Evolutionary conservation across 768 basidiomycete species (phyloP).

Genomic region (Auricularia auricula-judae): DNA sequence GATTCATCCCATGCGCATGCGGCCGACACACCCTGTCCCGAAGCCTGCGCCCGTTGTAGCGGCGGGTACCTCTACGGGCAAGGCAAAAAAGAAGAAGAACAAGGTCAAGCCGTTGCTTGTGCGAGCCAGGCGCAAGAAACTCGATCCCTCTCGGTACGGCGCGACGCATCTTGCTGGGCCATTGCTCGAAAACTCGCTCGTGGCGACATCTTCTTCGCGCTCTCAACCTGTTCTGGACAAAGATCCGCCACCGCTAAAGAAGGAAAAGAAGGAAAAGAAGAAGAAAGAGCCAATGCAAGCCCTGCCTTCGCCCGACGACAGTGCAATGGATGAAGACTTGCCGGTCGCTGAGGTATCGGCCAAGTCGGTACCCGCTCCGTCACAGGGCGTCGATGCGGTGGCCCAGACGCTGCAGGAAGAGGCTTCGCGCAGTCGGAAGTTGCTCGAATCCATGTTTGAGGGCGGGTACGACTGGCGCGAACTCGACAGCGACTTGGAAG

Average conservation of each 20-base stretch:
- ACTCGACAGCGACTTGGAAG: neutral
- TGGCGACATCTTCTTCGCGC: neutral
- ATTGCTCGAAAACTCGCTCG: constrained; percentile 38
- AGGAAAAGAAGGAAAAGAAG: no score
- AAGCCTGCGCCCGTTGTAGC: constrained; percentile 10
- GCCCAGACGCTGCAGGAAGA: neutral
- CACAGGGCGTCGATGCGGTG: no score
- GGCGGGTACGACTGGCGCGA: neutral
- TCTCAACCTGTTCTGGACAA: no score
- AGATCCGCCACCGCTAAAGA: no score
- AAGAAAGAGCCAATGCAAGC: no score
- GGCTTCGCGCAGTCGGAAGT: neutral
- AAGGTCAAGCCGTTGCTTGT: constrained; percentile 34
- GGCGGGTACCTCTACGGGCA: constrained; percentile 3
- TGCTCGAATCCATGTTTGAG: neutral
- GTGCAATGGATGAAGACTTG: no score
- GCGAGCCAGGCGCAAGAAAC: constrained; percentile 50
- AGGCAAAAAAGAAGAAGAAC: constrained; percentile 18
- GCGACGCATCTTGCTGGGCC: constrained; percentile 59
- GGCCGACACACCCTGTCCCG: constrained; percentile 52
- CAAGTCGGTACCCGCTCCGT: no score
- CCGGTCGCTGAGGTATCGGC: no score
- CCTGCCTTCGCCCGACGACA: no score
- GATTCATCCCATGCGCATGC: constrained; percentile 56
- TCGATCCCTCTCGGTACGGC: constrained; percentile 65